These are phyloP conservation scores for Backusella parvicylindrica DNA, from an alignment of 192 early-diverging fungal species.

Conservation along the genomic window DNA sequence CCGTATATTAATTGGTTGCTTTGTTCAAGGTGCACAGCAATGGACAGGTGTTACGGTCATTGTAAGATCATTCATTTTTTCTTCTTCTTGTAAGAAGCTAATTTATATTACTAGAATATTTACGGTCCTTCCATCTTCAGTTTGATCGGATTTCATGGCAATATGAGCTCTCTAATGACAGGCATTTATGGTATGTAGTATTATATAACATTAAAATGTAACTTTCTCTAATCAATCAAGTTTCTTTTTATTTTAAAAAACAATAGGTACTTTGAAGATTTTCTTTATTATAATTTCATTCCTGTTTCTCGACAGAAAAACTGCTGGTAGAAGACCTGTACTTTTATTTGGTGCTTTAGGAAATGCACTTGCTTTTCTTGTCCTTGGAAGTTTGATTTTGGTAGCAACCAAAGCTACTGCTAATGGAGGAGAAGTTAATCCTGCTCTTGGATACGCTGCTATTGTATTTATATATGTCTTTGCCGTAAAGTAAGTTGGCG, in stretches of 20 bases:
- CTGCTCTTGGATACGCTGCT: background rate
- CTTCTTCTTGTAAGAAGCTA: background rate
- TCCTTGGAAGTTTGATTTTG: background rate
- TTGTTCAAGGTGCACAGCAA: conserved; percentile 9
- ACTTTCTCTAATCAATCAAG: background rate
- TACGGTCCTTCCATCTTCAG: background rate
- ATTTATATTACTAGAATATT: background rate
- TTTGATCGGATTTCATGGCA: background rate
- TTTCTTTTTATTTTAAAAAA: background rate
- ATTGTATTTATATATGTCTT: background rate
- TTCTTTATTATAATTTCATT: background rate
- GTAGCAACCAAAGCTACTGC: background rate
- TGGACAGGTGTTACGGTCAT: conserved; percentile 1
- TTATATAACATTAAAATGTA: background rate
- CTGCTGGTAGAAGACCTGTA: background rate
- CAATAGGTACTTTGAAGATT: background rate
- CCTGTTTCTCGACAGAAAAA: background rate
- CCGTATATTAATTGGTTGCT: background rate
- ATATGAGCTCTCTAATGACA: background rate
- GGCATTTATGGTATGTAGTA: background rate
- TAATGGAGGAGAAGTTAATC: too few relatives aligned
- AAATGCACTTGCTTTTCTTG: background rate
- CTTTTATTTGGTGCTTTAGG: background rate
- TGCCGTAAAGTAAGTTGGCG: background rate
- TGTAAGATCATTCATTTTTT: background rate